phyloP scores from a whole-genome alignment of 2,329 filamentous ascomycete genomes.

The Fusarium armeniacum region DNA sequence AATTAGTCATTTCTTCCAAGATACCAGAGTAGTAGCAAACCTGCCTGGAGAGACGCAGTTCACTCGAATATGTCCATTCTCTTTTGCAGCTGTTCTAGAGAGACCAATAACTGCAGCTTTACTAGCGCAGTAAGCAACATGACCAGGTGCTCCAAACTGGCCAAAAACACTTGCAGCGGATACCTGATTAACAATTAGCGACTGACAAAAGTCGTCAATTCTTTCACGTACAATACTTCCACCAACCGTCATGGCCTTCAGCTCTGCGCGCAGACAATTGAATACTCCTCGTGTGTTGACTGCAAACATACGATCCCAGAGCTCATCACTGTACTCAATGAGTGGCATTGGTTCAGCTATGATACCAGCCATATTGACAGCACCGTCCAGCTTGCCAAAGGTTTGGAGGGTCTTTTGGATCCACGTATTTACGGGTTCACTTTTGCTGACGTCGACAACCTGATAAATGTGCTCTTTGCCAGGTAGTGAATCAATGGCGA shows the following conservation, averaged over 20 bases:
- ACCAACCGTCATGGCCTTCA: conserved; percentile 54
- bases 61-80: conserved; percentile 37
- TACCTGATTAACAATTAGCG: conserved; percentile 47
- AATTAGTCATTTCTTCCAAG: fast-evolving
- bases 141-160: conserved; percentile 51
- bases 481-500: not conserved
- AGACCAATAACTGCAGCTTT: conserved; percentile 53
- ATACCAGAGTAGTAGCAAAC: fast-evolving
- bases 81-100: conserved; percentile 50
- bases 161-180: conserved; percentile 53
- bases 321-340: conserved; percentile 56
- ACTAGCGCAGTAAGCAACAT: conserved; percentile 51
- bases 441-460: conserved; percentile 32
- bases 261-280: conserved; percentile 64
- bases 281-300: conserved; percentile 65
- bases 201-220: conserved; percentile 51
- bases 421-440: conserved; percentile 43
- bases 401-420: conserved; percentile 52
- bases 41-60: conserved; percentile 38
- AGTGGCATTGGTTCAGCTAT: conserved; percentile 32
- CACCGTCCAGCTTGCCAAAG: conserved; percentile 58
- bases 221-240: conserved; percentile 34
- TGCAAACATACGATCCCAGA: conserved; percentile 59
- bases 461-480: conserved; percentile 10
- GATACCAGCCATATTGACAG: conserved; percentile 57